Evolutionary conservation across 2,329 filamentous ascomycete genomes (phyloP), one percentile per base, ranked within the genome.

Genomic region (Endocalyx cinctus): DNA sequence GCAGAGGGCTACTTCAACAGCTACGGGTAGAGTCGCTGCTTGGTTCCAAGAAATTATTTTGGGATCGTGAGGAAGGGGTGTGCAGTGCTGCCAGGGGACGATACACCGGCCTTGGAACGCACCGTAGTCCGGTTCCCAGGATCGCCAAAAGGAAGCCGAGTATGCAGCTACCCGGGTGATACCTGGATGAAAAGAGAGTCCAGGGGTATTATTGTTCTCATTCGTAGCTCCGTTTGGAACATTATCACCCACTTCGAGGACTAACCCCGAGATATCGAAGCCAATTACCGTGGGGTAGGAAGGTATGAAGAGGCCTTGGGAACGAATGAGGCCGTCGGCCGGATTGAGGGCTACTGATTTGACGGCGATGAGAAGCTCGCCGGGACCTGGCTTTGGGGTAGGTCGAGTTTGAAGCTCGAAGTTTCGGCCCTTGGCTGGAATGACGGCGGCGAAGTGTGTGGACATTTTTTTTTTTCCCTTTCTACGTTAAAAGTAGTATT

Each of bases 331-430:
- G 31, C 14, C 36, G 37, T 74, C 70, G 31, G 67, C 57, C 3
- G 69, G 68, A 39, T 74, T 74, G 23, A 73, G 49, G 11, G 67
- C 69, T 5, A 71, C 48, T 4, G 68, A 64, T 31, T 67, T 66
- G 43, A 72, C 62, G 2, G 50, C 60, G 34, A 74, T 52, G 16
- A 72, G 66, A 32, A 74, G 52, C 27, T 74, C 68, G 18, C 45
- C 47, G 13, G 64, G 62, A 0, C 67, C 65, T 26, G 69, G 64
- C 6, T 60, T 62, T 4, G 66, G 68, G 0, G 67, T 72, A 1
- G 51, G 40, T 4, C 65, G 63, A 10, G 50, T 17, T 35, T 54
- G 55, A 25, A 69, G 11, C 35, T 57, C 29, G 17, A 69, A 60
- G 11, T 59, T 56, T 10, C 55, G 23, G 12, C 57, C 60, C 50